Evolutionary conservation across 2,329 filamentous ascomycete genomes (phyloP).

Genomic region (Diaporthe sp.): DNA sequence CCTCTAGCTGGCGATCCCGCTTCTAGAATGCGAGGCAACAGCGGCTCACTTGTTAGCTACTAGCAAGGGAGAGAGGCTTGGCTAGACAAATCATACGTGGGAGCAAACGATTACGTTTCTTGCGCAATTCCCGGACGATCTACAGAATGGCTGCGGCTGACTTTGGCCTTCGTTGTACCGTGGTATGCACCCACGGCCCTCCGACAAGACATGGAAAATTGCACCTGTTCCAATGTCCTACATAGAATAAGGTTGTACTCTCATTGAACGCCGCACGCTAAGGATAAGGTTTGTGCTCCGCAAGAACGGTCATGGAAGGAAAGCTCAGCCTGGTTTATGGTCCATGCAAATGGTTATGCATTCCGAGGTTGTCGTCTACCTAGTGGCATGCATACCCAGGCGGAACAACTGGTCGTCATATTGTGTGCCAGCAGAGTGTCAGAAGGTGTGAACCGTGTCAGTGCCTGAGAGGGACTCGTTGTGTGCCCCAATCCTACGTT

Average conservation of each 20-base stretch:
- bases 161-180: background rate
- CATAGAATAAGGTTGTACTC: too few species aligned
- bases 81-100: background rate
- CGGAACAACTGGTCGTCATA: background rate
- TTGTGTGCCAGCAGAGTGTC: background rate
- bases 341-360: background rate
- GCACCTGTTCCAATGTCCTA: too few species aligned
- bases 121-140: background rate
- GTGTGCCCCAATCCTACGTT: background rate
- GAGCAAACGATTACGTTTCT: background rate
- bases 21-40: background rate
- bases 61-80: background rate
- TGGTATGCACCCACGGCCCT: background rate
- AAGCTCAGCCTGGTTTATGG: too few species aligned
- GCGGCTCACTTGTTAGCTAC: slow-evolving; percentile 5
- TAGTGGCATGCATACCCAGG: background rate
- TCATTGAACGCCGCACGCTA: too few species aligned
- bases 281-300: background rate
- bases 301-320: background rate
- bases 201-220: too few species aligned
- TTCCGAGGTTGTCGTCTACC: background rate
- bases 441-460: background rate
- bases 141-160: background rate
- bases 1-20: slow-evolving; percentile 3
- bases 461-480: background rate